Percentiles rank a stretch among this genome's conserved stretches.
These are phyloP conservation scores for Fusarium compactum DNA, from an alignment of 2,329 filamentous ascomycete genomes.

Conservation along the genomic window DNA sequence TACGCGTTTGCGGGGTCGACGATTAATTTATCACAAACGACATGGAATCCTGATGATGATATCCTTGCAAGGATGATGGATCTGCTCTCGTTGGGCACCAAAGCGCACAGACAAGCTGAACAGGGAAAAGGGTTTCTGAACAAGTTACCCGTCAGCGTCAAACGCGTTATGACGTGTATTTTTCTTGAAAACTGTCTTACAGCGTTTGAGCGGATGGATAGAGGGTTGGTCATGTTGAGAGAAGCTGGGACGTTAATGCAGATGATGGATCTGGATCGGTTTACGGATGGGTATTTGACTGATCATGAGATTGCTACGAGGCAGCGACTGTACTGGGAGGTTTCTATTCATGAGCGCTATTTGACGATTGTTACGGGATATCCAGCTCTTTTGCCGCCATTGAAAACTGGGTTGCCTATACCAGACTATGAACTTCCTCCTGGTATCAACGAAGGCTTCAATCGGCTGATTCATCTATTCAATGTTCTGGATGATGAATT, in stretches of 20 bases:
- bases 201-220: slow-evolving; percentile 61
- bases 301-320: slow-evolving; percentile 35
- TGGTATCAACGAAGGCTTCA: slow-evolving; percentile 54
- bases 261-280: slow-evolving; percentile 32
- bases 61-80: slow-evolving; percentile 49
- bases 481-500: slow-evolving; percentile 54
- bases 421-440: slow-evolving; percentile 50
- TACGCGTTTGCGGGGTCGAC: slow-evolving; percentile 54
- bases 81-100: slow-evolving; percentile 43
- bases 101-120: slow-evolving; percentile 48
- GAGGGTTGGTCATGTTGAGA: slow-evolving; percentile 62
- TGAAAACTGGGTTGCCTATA: slow-evolving; percentile 46
- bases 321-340: slow-evolving; percentile 67
- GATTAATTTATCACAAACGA: slow-evolving; percentile 52
- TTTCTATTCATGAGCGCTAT: slow-evolving; percentile 69
- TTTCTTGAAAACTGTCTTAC: slow-evolving; percentile 67
- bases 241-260: slow-evolving; percentile 58
- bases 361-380: slow-evolving; percentile 63
- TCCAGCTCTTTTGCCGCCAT: slow-evolving; percentile 49
- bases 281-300: slow-evolving; percentile 17
- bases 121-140: slow-evolving; percentile 48
- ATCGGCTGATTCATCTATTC: slow-evolving; percentile 54
- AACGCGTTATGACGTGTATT: slow-evolving; percentile 61
- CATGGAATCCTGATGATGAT: slow-evolving; percentile 48
- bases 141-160: slow-evolving; percentile 56